Evolutionary conservation across 306 rosid genomes (phyloP).

Genomic region (Cyclanthera cordifolia): DNA sequence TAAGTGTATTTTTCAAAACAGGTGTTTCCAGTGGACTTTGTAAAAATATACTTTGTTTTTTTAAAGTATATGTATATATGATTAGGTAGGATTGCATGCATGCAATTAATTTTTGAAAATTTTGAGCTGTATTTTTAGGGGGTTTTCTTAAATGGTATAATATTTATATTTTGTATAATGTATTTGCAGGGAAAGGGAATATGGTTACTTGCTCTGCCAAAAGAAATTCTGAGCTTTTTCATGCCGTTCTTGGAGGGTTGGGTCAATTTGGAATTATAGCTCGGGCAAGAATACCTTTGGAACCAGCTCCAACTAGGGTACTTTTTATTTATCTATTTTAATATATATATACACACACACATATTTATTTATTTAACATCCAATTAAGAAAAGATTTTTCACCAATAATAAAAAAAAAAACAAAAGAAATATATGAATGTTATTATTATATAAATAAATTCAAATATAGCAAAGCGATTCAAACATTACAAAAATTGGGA

Average conservation of each 20-base stretch:
- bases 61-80: neutral
- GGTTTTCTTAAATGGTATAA: too few relatives aligned
- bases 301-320: conserved; percentile 58
- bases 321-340: neutral
- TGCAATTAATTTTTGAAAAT: neutral
- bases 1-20: neutral
- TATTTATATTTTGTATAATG: neutral
- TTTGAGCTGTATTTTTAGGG: neutral
- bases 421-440: too few relatives aligned
- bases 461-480: too few relatives aligned
- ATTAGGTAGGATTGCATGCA: conserved; percentile 6
- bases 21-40: neutral
- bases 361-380: too few relatives aligned
- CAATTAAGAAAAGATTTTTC: too few relatives aligned
- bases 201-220: conserved; percentile 45
- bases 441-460: too few relatives aligned
- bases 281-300: conserved; percentile 67
- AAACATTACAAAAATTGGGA: too few relatives aligned
- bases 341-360: too few relatives aligned
- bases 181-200: conserved; percentile 50
- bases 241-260: conserved; percentile 70
- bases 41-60: neutral
- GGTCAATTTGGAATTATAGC: conserved; percentile 85
- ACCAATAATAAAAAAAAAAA: too few relatives aligned
- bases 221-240: conserved; percentile 38